phyloP scores from a whole-genome alignment of 2,329 filamentous ascomycete species.

The Fusarium pseudonygamai region DNA sequence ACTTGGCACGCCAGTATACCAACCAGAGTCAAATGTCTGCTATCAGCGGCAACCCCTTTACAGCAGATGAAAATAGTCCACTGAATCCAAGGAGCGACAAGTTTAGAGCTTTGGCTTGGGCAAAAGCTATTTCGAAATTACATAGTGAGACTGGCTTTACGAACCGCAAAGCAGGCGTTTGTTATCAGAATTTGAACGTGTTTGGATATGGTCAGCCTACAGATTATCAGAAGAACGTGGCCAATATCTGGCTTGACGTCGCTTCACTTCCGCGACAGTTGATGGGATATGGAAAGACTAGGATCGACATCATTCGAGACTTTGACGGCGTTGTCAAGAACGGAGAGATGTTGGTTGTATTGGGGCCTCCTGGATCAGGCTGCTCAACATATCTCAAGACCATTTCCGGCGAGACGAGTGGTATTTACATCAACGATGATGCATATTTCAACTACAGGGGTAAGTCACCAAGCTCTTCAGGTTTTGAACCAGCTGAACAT shows the following conservation, averaged over 20 bases:
- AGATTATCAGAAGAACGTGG: constrained; percentile 74
- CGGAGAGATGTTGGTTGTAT: constrained; percentile 77
- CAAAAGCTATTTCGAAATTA: constrained; percentile 33
- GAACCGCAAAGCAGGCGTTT: constrained; percentile 60
- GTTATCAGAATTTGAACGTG: constrained; percentile 71
- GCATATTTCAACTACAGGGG: constrained; percentile 84
- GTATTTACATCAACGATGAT: constrained; percentile 73
- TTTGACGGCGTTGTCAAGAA: constrained; percentile 72
- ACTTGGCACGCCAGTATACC: constrained; percentile 62
- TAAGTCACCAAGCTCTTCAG: constrained; percentile 8
- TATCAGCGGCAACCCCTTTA: constrained; percentile 40
- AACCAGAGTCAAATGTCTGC: constrained; percentile 60
- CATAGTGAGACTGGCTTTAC: constrained; percentile 23
- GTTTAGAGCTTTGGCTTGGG: constrained; percentile 34
- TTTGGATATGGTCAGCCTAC: constrained; percentile 74
- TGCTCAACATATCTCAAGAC: constrained; percentile 87
- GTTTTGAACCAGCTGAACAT: background rate
- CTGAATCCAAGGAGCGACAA: constrained; percentile 53
- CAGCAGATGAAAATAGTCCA: constrained; percentile 52
- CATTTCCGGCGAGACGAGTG: constrained; percentile 80
- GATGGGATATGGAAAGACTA: constrained; percentile 61
- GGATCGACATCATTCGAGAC: constrained; percentile 71
- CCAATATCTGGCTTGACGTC: constrained; percentile 64
- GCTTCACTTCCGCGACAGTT: constrained; percentile 56
- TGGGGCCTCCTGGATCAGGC: constrained; percentile 73